Percentiles rank a stretch among this genome's conserved stretches.
phyloP scores from a whole-genome alignment of 495 filamentous ascomycete genomes.

The Aspergillus indologenus region DNA sequence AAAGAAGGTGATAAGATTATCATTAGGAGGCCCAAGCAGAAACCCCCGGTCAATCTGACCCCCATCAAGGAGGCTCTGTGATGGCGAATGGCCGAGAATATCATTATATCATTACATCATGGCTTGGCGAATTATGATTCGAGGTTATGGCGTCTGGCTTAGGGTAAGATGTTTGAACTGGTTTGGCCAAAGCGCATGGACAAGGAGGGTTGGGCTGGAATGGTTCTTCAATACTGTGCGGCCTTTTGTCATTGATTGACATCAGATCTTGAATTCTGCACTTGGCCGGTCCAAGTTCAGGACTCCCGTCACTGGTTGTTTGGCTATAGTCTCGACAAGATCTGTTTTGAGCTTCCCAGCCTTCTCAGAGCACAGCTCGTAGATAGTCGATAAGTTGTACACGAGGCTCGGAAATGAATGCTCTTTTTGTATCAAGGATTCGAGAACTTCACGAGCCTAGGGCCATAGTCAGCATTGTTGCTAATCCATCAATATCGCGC shows the following conservation, averaged over 20 bases:
- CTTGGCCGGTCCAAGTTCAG: conserved; percentile 67
- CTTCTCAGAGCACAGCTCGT: conserved; percentile 84
- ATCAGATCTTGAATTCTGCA: conserved; percentile 75
- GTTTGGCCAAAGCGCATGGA: neutral
- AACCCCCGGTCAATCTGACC: conserved; percentile 21
- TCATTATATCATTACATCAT: conserved; percentile 4
- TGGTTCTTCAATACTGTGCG: neutral
- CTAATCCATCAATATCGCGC: neutral
- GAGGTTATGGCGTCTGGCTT: conserved; percentile 16
- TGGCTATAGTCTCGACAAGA: conserved; percentile 67
- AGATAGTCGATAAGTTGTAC: conserved; percentile 89
- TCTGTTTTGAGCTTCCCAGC: conserved; percentile 62
- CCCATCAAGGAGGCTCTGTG: conserved; percentile 21
- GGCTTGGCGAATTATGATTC: conserved; percentile 16
- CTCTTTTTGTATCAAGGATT: conserved; percentile 57
- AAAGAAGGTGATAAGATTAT: conserved; percentile 64
- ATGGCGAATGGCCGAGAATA: conserved; percentile 1
- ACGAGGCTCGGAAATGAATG: conserved; percentile 69
- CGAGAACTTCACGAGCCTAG: conserved; percentile 60
- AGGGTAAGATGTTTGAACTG: neutral
- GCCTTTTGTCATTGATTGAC: neutral
- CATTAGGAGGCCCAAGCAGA: conserved; percentile 57
- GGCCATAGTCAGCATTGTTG: neutral
- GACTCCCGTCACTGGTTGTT: conserved; percentile 38
- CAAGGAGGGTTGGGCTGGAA: neutral